Evolutionary conservation across 257 asterid genomes (phyloP).

Genomic region (Nicotiana attenuata): DNA sequence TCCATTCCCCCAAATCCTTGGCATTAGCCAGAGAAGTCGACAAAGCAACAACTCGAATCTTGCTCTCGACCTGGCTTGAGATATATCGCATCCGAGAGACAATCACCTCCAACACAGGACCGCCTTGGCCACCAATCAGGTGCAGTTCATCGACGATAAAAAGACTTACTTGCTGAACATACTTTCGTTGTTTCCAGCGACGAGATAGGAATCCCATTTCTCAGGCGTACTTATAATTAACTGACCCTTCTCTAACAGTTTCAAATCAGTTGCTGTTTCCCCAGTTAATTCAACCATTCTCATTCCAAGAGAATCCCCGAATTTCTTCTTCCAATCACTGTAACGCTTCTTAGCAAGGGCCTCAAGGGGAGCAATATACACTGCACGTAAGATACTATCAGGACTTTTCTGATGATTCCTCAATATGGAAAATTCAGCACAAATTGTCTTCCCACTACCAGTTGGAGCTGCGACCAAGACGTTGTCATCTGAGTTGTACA

Average conservation of each 20-base stretch:
- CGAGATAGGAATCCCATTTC: conserved; percentile 43
- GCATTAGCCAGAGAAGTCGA: conserved; percentile 41
- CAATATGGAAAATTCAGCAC: conserved; percentile 36
- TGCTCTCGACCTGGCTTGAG: conserved; percentile 28
- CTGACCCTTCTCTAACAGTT: conserved; percentile 33
- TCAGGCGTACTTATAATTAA: conserved; percentile 40
- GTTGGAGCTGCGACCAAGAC: conserved; percentile 41
- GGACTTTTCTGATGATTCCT: conserved; percentile 32
- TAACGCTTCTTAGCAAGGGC: conserved; percentile 37
- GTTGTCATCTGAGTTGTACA: conserved; percentile 39
- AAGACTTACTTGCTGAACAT: conserved; percentile 35
- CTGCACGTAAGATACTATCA: conserved; percentile 27
- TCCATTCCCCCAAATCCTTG: conserved; percentile 45
- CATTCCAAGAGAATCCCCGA: conserved; percentile 36
- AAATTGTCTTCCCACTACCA: conserved; percentile 40
- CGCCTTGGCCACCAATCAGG: conserved; percentile 40
- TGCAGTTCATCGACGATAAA: conserved; percentile 38
- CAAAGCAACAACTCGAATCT: conserved; percentile 32
- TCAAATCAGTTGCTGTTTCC: conserved; percentile 32
- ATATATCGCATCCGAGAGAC: conserved; percentile 40
- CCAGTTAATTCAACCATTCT: conserved; percentile 40
- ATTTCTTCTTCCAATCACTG: conserved; percentile 35
- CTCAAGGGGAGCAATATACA: conserved; percentile 38
- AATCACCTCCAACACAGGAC: conserved; percentile 33
- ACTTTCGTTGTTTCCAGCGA: conserved; percentile 38